Base-by-base conservation (phyloP, 2,329 filamentous ascomycete genomes). In the Stromatinia cepivora region DNA sequence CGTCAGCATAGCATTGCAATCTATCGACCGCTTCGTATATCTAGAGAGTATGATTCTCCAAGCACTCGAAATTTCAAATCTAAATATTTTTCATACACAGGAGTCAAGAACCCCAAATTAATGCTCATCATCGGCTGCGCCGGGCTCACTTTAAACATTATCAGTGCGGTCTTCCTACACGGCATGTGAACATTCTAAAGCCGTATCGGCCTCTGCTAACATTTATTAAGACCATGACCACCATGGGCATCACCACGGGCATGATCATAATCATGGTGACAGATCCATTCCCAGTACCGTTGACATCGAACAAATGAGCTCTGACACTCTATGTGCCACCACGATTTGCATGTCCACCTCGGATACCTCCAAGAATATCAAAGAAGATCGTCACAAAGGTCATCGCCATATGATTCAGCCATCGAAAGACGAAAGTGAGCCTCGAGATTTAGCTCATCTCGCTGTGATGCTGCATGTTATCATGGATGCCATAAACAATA, bases 401-500 rank as follows among this genome's bases (percentile, higher is more conserved):
- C 85, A 88, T 74, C 82, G 82, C 4, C 86, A 87, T 72, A 78
- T 78, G 22, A 71, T 76, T 10, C 53, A 66, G 20, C 25, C 20
- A 17, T 69, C 77, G 25, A 74, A 76, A 28, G 70, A 77, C 13
- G 74, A 78, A 65, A 70, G 73, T 20, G 81, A 80, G 0, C 81
- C 81, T 1, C 83, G 82, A 69, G 88, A 93, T 76, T 81, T 93
- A n/a, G 90, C 88, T 15, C 89, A 92, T 82, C 80, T 91, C 71
- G 90, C 88, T 1, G 90, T 92, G 1, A 76, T 93, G 15, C 79
- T 92, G 20, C 91, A 94, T 75, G 85, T 93, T 36, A 75, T 91
- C 3, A 88, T 90, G 45, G 91, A 94, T 75, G 89, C 90, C 7
- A 82, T 90, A 72, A 93, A 93, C 80, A 94, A 94, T 74, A 78